Evolutionary conservation across 1,139 yeast genomes (phyloP).

Genomic region (Taphrina populina): DNA sequence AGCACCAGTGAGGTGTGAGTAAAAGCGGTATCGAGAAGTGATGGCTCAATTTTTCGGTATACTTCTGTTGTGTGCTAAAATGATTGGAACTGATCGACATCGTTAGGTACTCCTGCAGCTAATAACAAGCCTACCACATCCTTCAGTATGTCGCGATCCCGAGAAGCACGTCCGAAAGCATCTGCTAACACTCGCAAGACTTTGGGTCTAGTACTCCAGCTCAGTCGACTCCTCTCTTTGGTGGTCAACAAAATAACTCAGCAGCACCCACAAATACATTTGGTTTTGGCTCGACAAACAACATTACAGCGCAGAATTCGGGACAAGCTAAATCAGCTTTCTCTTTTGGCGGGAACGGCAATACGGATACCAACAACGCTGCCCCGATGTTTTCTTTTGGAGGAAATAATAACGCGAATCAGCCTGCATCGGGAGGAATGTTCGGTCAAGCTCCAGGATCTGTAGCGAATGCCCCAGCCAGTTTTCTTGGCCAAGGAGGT

Average conservation of each 20-base stretch:
- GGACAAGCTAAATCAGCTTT: conserved; percentile 9
- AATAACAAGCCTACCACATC: conserved; percentile 7
- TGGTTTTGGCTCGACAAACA: conserved; percentile 10
- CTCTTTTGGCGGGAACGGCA: conserved; percentile 15
- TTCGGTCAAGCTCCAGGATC: no score
- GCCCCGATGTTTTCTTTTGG: conserved; percentile 25
- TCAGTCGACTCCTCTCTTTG: conserved; percentile 4
- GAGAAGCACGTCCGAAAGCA: neutral
- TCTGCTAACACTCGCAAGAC: neutral
- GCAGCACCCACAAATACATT: conserved; percentile 8
- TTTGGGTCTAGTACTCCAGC: conserved; percentile 22
- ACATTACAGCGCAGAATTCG: neutral
- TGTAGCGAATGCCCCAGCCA: no score
- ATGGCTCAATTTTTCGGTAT: no score
- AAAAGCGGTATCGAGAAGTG: no score
- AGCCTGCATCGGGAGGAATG: neutral
- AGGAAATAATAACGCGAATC: neutral
- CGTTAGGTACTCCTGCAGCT: conserved; percentile 30
- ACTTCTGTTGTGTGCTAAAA: no score
- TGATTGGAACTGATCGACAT: no score
- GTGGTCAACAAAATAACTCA: neutral
- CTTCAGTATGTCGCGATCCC: conserved; percentile 18
- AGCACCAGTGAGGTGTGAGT: no score
- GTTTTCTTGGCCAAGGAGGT: neutral
- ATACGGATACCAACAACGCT: neutral